A percentile compares a stretch with the other conserved stretches of the same genome.
These are phyloP conservation scores for Arachis monticola DNA, from an alignment of 331 rosid species.

Conservation along the genomic window DNA sequence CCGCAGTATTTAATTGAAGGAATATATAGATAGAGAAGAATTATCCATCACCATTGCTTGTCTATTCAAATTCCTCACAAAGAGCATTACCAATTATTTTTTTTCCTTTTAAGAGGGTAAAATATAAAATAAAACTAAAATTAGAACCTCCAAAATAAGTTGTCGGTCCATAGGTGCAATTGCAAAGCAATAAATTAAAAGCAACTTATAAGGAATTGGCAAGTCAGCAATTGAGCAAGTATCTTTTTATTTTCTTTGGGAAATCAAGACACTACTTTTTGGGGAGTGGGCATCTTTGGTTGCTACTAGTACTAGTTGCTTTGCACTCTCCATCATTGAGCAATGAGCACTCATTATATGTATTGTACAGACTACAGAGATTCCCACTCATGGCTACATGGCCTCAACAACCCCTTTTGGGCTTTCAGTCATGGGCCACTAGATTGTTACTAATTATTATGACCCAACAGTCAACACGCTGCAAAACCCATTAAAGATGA, in stretches of 20 bases:
- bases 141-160: constrained; percentile 38
- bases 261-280: constrained; percentile 45
- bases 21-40: constrained; percentile 35
- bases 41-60: constrained; percentile 42
- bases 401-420: constrained; percentile 41
- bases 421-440: constrained; percentile 32
- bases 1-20: constrained; percentile 2
- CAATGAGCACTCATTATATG: constrained; percentile 53
- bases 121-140: neutral
- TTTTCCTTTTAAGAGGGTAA: neutral
- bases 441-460: neutral
- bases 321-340: constrained; percentile 57
- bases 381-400: constrained; percentile 48
- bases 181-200: constrained; percentile 39
- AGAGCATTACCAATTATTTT: constrained; percentile 18
- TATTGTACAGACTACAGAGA: constrained; percentile 18
- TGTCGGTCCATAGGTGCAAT: constrained; percentile 21
- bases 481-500: too few species aligned
- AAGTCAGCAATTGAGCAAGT: constrained; percentile 38
- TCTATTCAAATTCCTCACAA: constrained; percentile 29
- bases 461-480: too few species aligned
- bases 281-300: constrained; percentile 60
- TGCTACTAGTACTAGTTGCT: constrained; percentile 39
- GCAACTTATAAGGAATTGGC: constrained; percentile 47
- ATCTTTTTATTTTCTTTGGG: constrained; percentile 33